Evolutionary conservation across 768 basidiomycete genomes (phyloP), one percentile per base, ranked within the genome.

Genomic region (Neoboletus subvelutipes): DNA sequence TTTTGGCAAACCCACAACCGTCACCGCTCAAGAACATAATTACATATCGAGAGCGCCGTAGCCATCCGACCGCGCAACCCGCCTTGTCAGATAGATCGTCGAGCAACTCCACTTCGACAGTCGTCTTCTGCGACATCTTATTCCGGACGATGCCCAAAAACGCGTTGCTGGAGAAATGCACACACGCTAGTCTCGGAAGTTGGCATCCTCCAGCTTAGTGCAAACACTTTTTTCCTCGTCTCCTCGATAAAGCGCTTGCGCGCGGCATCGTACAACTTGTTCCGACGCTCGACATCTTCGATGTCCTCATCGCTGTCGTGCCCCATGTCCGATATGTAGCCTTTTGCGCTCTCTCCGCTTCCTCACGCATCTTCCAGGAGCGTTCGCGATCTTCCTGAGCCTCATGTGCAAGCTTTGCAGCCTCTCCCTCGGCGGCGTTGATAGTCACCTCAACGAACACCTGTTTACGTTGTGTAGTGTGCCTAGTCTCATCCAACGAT

Each of bases 131-230:
- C 31, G 61, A 45, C 34, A 31, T 33, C 31, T 53, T 58, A 31
- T 45, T 49, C 33, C 10, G 40, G 20, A 65, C 55, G 18, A 65
- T 52, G 31, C 45, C 18, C 22, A 54, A 39, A 29, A 70, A 13
- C 0, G 56, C 45, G 33, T 53, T 29, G 52, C 57, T 64, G n/a
- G 68, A 70, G 31, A 69, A 29, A 67, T 64, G n/a, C 66, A 69
- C 5, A 66, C 68, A 18, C 55, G 65, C 46, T 64, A 59, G 8
- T 62, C 39, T 2, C 58, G 55, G 3, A 70, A 43, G 8, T 60
- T 56, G 0, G 60, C 62, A 13, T 60, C 49, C 48, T 59, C 42
- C 45, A 70, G 24, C 52, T 58, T 59, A 5, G 40, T 10, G 18
- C 56, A 45, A 17, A 67, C 64, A 37, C 53, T 64, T 47, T 66